Conservation (phyloP, 495 filamentous ascomycete genomes). For the Bacidia rubella region DNA sequence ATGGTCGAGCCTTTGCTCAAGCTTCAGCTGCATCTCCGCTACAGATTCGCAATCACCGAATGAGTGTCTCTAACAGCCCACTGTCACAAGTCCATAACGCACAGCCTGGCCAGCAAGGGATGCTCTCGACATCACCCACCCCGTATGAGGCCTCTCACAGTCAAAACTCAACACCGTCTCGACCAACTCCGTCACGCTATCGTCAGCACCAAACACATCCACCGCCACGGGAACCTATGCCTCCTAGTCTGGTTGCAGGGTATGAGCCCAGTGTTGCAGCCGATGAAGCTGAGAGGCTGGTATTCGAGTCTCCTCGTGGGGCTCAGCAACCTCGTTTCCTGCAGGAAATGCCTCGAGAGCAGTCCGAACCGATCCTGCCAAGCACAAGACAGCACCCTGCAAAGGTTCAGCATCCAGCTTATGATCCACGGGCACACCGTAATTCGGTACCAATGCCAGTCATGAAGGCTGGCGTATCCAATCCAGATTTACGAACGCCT, state of each 20-base stretch:
- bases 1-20: conserved; percentile 3
- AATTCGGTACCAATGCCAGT: conserved; percentile 23
- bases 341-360: conserved; percentile 4
- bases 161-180: not conserved
- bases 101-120: not conserved
- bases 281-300: conserved; percentile 39
- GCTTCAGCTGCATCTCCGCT: conserved; percentile 34
- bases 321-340: not conserved
- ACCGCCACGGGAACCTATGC: conserved; percentile 34
- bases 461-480: conserved; percentile 33
- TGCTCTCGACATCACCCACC: conserved; percentile 18
- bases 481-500: conserved; percentile 48
- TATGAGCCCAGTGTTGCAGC: conserved; percentile 46
- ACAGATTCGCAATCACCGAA: conserved; percentile 19
- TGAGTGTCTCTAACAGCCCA: conserved; percentile 14
- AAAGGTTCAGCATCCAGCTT: not conserved
- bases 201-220: conserved; percentile 22
- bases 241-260: conserved; percentile 55
- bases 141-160: conserved; percentile 1
- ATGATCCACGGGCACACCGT: conserved; percentile 14
- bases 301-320: conserved; percentile 24
- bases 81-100: conserved; percentile 18
- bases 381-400: not conserved
- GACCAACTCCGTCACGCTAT: not conserved
- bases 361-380: conserved; percentile 1